These are phyloP conservation scores for Monilinia laxa DNA, from an alignment of 2,329 filamentous ascomycete genomes.

Conservation along the genomic window DNA sequence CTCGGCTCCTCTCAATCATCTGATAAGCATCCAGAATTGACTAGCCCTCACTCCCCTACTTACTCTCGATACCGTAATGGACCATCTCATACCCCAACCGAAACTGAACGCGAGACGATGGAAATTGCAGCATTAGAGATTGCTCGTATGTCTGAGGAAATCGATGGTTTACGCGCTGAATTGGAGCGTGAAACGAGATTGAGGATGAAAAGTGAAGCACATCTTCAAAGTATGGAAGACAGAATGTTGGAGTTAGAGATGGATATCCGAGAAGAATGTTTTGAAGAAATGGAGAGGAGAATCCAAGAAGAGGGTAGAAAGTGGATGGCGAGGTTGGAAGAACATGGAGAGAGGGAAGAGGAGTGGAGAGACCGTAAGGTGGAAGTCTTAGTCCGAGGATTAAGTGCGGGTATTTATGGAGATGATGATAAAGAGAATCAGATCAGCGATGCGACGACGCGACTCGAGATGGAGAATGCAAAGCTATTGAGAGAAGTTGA, in stretches of 20 bases:
- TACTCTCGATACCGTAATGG: conserved; percentile 35
- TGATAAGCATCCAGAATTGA: background rate
- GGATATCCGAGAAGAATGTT: conserved; percentile 85
- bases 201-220: conserved; percentile 69
- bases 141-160: conserved; percentile 71
- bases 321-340: conserved; percentile 78
- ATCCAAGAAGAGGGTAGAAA: conserved; percentile 72
- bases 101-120: conserved; percentile 66
- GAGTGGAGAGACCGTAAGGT: conserved; percentile 88
- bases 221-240: conserved; percentile 66
- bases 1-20: conserved; percentile 25
- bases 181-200: conserved; percentile 69
- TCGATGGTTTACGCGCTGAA: conserved; percentile 70
- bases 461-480: conserved; percentile 70
- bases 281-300: conserved; percentile 76
- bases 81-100: conserved; percentile 39
- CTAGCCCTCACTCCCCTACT: conserved; percentile 26
- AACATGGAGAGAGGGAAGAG: conserved; percentile 76
- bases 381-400: conserved; percentile 63
- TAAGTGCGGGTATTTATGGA: conserved; percentile 32
- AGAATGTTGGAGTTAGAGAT: conserved; percentile 69
- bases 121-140: conserved; percentile 81
- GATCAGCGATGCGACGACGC: conserved; percentile 50
- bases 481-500: conserved; percentile 63
- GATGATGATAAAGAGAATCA: conserved; percentile 59